phyloP scores from a whole-genome alignment of 2,329 filamentous ascomycete genomes.

The Hymenoscyphus fraxineus region DNA sequence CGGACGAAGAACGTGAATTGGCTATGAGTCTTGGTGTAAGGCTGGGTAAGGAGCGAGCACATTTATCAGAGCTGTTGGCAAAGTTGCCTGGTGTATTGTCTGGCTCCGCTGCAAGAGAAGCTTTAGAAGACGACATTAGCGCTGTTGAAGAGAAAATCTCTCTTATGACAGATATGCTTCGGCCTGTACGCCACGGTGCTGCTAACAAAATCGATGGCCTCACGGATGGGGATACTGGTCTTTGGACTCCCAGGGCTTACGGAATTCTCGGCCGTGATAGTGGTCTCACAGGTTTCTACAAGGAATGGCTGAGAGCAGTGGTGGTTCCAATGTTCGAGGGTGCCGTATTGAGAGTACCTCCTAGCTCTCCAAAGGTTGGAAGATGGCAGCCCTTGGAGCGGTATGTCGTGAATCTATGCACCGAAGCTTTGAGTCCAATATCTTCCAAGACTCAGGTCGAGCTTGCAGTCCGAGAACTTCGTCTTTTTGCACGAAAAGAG shows the following conservation, averaged over 20 bases:
- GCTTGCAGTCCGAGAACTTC: conserved; percentile 80
- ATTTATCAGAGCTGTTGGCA: conserved; percentile 82
- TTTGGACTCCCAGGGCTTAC: conserved; percentile 93
- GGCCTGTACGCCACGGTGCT: conserved; percentile 87
- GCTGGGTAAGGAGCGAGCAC: conserved; percentile 80
- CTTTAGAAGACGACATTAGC: conserved; percentile 89
- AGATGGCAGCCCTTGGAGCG: conserved; percentile 95
- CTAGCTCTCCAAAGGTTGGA: conserved; percentile 85
- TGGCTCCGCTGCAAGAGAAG: conserved; percentile 75
- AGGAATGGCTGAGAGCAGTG: conserved; percentile 93
- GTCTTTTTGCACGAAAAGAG: conserved; percentile 89
- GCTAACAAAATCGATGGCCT: conserved; percentile 96
- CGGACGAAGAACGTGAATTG: conserved; percentile 82
- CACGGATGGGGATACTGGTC: conserved; percentile 89
- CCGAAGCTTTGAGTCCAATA: conserved; percentile 87
- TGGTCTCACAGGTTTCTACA: conserved; percentile 88
- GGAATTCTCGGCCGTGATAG: conserved; percentile 84
- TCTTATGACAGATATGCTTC: conserved; percentile 92
- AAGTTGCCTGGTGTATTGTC: conserved; percentile 76
- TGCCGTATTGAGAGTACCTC: conserved; percentile 73
- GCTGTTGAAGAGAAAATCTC: conserved; percentile 95
- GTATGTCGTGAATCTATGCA: conserved; percentile 95
- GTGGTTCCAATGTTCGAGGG: conserved; percentile 96
- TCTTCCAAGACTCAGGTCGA: conserved; percentile 96
- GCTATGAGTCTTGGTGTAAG: conserved; percentile 88